Percentiles rank a stretch among this genome's conserved stretches.
Conservation (phyloP, 108 stramenopile genomes). For the Pseudonitzschia multiseries region DNA sequence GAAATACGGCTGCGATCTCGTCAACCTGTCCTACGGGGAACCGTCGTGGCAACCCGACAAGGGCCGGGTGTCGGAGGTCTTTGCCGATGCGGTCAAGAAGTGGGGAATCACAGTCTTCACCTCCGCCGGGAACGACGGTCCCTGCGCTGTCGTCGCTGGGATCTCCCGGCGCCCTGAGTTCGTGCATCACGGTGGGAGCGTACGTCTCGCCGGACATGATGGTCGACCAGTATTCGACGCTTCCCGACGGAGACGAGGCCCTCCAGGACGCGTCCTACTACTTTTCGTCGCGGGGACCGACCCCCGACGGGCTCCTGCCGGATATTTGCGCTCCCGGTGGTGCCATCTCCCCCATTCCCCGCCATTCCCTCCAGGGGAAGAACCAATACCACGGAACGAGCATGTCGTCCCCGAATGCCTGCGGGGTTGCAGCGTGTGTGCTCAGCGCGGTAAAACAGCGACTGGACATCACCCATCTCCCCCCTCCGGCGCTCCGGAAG, state of each 20-base stretch:
- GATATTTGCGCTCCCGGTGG: conserved; percentile 90
- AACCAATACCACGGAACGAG: conserved; percentile 90
- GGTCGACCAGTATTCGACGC: conserved; percentile 52
- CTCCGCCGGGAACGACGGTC: conserved; percentile 90
- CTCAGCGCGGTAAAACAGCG: conserved; percentile 70
- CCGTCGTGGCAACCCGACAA: conserved; percentile 53
- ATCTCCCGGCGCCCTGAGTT: conserved; percentile 73
- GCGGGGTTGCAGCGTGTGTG: conserved; percentile 81
- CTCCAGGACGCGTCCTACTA: conserved; percentile 64
- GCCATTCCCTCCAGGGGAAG: conserved; percentile 74
- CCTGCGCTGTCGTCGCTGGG: conserved; percentile 86
- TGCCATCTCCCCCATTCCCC: conserved; percentile 86
- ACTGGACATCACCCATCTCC: conserved; percentile 34
- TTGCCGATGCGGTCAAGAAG: conserved; percentile 65
- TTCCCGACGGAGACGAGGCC: conserved; percentile 21
- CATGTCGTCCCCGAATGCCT: conserved; percentile 78
- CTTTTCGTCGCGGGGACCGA: conserved; percentile 86
- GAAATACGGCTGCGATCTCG: conserved; percentile 71
- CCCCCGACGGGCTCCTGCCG: conserved; percentile 72
- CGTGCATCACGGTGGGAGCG: conserved; percentile 73
- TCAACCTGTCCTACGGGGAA: conserved; percentile 92
- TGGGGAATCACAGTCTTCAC: conserved; percentile 77
- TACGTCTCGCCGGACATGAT: conserved; percentile 80
- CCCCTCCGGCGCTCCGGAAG: conserved; percentile 60
- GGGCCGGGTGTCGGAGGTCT: conserved; percentile 58